These are phyloP conservation scores for Colletotrichum tropicale DNA, from an alignment of 2,329 filamentous ascomycete species.

Conservation along the genomic window DNA sequence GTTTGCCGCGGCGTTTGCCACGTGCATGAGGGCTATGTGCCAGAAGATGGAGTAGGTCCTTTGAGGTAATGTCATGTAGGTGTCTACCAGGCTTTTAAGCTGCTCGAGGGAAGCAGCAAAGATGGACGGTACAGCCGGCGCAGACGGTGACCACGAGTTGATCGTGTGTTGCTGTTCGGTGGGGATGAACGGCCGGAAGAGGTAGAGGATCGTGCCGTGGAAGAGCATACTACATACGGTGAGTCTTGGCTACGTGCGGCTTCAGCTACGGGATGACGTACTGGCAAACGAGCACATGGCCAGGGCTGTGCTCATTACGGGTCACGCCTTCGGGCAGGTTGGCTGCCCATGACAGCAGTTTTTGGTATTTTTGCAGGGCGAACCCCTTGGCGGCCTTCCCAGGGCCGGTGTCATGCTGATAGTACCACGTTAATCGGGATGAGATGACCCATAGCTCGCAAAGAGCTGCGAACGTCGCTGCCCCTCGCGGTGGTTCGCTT, in stretches of 20 bases:
- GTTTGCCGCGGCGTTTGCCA: constrained; percentile 39
- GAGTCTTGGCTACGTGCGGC: neutral
- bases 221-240: constrained; percentile 3
- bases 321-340: constrained; percentile 31
- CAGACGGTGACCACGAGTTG: constrained; percentile 11
- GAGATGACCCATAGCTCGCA: constrained; percentile 42
- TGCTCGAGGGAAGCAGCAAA: constrained; percentile 40
- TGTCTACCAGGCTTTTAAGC: constrained; percentile 40
- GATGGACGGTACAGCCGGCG: constrained; percentile 17
- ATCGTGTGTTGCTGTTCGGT: constrained; percentile 7
- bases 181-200: constrained; percentile 13
- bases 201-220: constrained; percentile 16
- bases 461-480: constrained; percentile 32
- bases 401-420: constrained; percentile 21
- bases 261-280: constrained; percentile 24
- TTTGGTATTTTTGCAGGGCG: constrained; percentile 40
- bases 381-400: constrained; percentile 24
- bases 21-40: constrained; percentile 42
- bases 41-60: constrained; percentile 41
- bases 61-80: constrained; percentile 35
- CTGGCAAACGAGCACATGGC: constrained; percentile 40
- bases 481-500: neutral
- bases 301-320: constrained; percentile 28
- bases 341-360: constrained; percentile 41
- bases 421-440: constrained; percentile 33